Base-by-base conservation (phyloP, 805 yeast species). In the Yueomyces sp. region DNA sequence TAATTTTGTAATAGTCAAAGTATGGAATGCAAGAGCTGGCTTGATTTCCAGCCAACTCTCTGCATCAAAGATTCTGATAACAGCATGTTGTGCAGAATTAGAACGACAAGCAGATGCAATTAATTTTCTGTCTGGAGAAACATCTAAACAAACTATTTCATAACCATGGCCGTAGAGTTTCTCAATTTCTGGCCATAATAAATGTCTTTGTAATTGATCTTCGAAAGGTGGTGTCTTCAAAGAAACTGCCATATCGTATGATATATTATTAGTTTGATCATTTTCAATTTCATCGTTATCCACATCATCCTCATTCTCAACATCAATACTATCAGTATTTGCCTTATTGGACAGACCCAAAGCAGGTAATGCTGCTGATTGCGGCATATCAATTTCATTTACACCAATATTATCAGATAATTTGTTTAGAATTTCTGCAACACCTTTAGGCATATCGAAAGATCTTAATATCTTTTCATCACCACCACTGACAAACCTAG, bases 111-210 rank as follows among this genome's bases (percentile, higher is more conserved):
- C 84, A 6, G 94, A 78, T 2, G 96, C 96, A 39, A 92, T 70
- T 28, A 81, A 59, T 36, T 64, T 58, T 11, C 76, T 73, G 52
- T 74, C 78, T 4, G 80, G 77, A 6, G 86, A 76, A 1, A 79
- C 73, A 43, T 84, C 94, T 37, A 87, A 71, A 39, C 90, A 73
- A 0, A 86, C 77, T 36, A 88, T 77, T 59, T 94, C 99, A 62
- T 86, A 94, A 6, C 99, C 99, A 60, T 92, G 99, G 0, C 99
- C 99, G 56, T 92, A 92, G 39, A 92, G 63, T 59, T 92, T 92
- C 54, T 92, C 98, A 44, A 81, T 67, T 57, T 92, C 99, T 0
- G 98, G 98, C 81, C 94, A 92, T 43, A 92, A 67, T 0, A 97
- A 85, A 56, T 80, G 85, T 55, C 97, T 73, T 59, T 92, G 97